phyloP scores from a whole-genome alignment of 768 basidiomycete species.

The Melanogaster broomeanus region DNA sequence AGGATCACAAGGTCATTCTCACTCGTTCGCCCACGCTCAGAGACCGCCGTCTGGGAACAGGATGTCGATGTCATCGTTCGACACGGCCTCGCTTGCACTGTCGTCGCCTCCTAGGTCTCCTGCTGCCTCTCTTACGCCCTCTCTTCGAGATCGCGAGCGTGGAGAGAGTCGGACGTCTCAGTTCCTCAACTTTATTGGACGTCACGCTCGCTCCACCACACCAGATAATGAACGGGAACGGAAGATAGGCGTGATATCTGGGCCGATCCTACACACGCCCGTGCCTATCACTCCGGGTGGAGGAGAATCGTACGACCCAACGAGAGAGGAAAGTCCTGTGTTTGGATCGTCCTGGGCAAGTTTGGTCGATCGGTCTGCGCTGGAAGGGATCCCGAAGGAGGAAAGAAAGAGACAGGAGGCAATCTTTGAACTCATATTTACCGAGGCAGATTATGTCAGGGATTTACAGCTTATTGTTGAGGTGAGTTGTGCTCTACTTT shows the following conservation, averaged over 20 bases:
- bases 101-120: slow-evolving; percentile 46
- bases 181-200: slow-evolving; percentile 65
- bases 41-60: slow-evolving; percentile 37
- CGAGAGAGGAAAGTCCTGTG: slow-evolving; percentile 53
- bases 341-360: slow-evolving; percentile 90
- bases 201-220: slow-evolving; percentile 45
- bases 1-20: slow-evolving; percentile 17
- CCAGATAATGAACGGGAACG: slow-evolving; percentile 49
- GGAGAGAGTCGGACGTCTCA: slow-evolving; percentile 42
- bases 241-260: slow-evolving; percentile 63
- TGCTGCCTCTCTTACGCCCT: slow-evolving; percentile 30
- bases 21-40: neutral
- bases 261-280: slow-evolving; percentile 51
- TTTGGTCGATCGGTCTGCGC: slow-evolving; percentile 79
- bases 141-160: slow-evolving; percentile 32
- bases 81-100: slow-evolving; percentile 35
- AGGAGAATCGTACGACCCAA: slow-evolving; percentile 16
- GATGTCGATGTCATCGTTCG: slow-evolving; percentile 65
- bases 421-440: slow-evolving; percentile 93
- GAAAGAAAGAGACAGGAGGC: slow-evolving; percentile 93
- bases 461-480: slow-evolving; percentile 91
- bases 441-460: slow-evolving; percentile 87
- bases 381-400: slow-evolving; percentile 73
- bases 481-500: slow-evolving; percentile 43
- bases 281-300: slow-evolving; percentile 13